Percentiles rank a stretch among this genome's conserved stretches.
Conservation (phyloP, 768 basidiomycete genomes). For the Russula sp. region DNA sequence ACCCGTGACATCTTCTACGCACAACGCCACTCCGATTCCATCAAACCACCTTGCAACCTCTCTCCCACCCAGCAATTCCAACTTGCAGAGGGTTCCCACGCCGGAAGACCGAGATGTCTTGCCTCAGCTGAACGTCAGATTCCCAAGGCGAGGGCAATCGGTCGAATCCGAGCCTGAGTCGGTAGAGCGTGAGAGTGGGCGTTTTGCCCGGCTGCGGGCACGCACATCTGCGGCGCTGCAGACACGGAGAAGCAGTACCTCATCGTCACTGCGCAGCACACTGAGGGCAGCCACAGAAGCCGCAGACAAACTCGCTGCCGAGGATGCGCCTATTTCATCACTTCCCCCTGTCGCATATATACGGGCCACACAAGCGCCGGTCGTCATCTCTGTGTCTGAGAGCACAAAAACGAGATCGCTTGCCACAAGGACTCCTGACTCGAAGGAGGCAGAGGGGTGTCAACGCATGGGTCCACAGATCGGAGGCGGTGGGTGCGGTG, state of each 20-base stretch:
- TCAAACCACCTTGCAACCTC: slow-evolving; percentile 11
- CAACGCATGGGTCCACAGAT: not conserved
- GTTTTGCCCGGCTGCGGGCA: slow-evolving; percentile 12
- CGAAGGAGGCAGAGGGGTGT: not conserved
- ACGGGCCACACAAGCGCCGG: not conserved
- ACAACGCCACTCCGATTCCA: not conserved
- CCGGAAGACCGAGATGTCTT: slow-evolving; percentile 9
- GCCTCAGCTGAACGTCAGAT: slow-evolving; percentile 20
- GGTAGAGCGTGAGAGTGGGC: slow-evolving; percentile 20
- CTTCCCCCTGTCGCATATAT: not conserved
- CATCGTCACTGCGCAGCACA: slow-evolving; percentile 21
- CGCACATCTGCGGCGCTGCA: slow-evolving; percentile 8
- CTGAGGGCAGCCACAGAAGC: slow-evolving; percentile 19
- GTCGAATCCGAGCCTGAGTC: slow-evolving; percentile 19
- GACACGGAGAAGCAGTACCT: slow-evolving; percentile 15
- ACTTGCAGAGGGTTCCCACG: not conserved
- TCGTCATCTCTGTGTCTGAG: not conserved
- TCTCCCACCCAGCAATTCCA: slow-evolving; percentile 13
- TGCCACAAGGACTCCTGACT: not conserved
- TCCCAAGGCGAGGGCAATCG: slow-evolving; percentile 21
- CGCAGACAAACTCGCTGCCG: slow-evolving; percentile 15
- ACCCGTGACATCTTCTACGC: slow-evolving; percentile 9
- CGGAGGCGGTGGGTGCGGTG: not conserved
- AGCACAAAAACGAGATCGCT: not conserved
- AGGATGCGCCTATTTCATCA: slow-evolving; percentile 3